Conservation (phyloP, 495 filamentous ascomycete species). For the Tuber indicum region DNA sequence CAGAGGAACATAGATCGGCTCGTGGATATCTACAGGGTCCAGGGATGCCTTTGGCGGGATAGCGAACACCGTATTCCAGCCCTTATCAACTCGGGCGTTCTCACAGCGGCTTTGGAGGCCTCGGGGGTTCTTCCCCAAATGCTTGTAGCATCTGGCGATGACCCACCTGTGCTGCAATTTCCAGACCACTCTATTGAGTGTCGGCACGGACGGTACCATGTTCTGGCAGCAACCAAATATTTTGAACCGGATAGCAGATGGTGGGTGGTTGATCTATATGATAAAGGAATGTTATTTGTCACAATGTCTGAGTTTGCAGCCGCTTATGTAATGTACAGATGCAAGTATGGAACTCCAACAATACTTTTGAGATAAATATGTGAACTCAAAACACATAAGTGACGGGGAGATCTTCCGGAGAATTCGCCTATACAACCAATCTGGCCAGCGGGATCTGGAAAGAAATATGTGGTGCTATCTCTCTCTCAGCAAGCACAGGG, state of each 20-base stretch:
- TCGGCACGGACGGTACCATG: slow-evolving; percentile 14
- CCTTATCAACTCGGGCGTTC: slow-evolving; percentile 7
- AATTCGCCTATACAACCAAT: slow-evolving; percentile 15
- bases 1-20: slow-evolving; percentile 25
- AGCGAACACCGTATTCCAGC: slow-evolving; percentile 19
- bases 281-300: not conserved
- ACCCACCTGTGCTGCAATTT: not conserved
- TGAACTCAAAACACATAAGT: slow-evolving; percentile 12
- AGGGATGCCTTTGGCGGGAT: slow-evolving; percentile 4
- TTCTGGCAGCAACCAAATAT: slow-evolving; percentile 10
- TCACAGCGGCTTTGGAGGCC: not conserved
- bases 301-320: too few species aligned
- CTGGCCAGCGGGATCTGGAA: slow-evolving; percentile 10
- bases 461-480: slow-evolving; percentile 18
- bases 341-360: slow-evolving; percentile 2
- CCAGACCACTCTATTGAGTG: slow-evolving; percentile 9
- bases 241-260: slow-evolving; percentile 7
- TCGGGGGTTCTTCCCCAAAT: not conserved
- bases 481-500: too few species aligned
- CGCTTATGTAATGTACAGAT: too few species aligned
- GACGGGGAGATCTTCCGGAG: slow-evolving; percentile 23
- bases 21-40: slow-evolving; percentile 7
- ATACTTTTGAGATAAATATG: slow-evolving; percentile 7
- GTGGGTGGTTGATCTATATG: slow-evolving; percentile 12
- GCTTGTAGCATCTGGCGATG: not conserved